Base-by-base conservation (phyloP, 257 asterid species). In the Solanum sejunctum region DNA sequence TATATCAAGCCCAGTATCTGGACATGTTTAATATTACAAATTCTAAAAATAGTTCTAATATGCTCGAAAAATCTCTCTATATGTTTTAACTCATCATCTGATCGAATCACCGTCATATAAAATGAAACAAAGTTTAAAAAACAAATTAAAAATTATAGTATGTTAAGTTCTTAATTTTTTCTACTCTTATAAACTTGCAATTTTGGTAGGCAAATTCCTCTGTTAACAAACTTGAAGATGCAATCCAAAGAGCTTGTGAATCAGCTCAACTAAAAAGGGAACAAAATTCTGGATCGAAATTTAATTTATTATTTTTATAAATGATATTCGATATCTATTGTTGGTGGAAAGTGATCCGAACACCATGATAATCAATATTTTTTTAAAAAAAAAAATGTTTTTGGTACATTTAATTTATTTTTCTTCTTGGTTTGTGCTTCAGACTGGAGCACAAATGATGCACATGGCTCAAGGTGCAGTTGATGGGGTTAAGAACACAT, bases 401-500 rank as follows among this genome's bases (percentile, higher is more conserved):
- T 73, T 47, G 41, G 21, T 21, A 15, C 6, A 77, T 77, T 77
- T 16, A 28, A 15, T 77, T 26, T 26, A 9, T n/a, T 51, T 7
- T 52, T 26, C 1, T 28, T 26, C 10, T 23, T 77, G 61, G 10
- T 51, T 67, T 77, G 26, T 51, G 15, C 6, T 78, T 51, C 28
- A 78, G 97, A 93, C 93, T 1, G 94, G 93, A 69, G 97, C 92
- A 64, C 90, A 91, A 70, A 41, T 92, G 88, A 90, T 77, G 55
- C 70, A 86, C 87, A 91, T 92, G 91, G 95, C 95, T 84, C 95
- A 94, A 72, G 97, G 93, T 17, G 95, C 94, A 1, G 83, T 93
- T 52, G 98, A 94, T 83, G 97, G 98, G 3, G 89, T 92, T 85
- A 94, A 91, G 89, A 93, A 91, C 90, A 94, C 93, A 70, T 92